Percentiles rank a stretch among this genome's conserved stretches.
Evolutionary conservation across 73 alveolate genomes (phyloP).

Genomic region (Urostyla sp.): DNA sequence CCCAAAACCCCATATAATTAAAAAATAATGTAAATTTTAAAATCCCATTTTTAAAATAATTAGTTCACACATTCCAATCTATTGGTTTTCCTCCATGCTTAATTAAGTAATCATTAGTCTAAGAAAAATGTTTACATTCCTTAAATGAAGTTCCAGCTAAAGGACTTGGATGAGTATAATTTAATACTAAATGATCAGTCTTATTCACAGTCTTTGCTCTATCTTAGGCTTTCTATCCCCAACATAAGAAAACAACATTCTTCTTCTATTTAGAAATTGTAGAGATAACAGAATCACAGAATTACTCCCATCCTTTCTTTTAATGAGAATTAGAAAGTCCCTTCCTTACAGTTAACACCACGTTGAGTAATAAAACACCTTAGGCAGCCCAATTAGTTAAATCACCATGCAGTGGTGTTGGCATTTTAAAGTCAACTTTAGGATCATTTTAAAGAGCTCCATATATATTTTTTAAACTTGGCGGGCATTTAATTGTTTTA

Average conservation of each 20-base stretch:
- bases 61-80: conserved; percentile 75
- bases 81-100: conserved; percentile 82
- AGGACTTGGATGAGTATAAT: conserved; percentile 96
- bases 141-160: conserved; percentile 85
- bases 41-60: not conserved
- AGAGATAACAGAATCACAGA: conserved; percentile 90
- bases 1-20: not conserved
- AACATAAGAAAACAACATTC: conserved; percentile 91
- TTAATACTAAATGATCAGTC: conserved; percentile 81
- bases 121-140: conserved; percentile 81
- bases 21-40: not conserved
- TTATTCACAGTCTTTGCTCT: conserved; percentile 82
- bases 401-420: conserved; percentile 91
- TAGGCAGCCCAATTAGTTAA: conserved; percentile 92
- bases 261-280: conserved; percentile 78
- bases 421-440: conserved; percentile 72
- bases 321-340: conserved; percentile 91
- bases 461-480: conserved; percentile 89
- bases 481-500: conserved; percentile 81
- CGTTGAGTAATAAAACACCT: conserved; percentile 94
- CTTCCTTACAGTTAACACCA: conserved; percentile 90
- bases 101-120: conserved; percentile 79
- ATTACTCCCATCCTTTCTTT: conserved; percentile 92
- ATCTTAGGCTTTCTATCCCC: conserved; percentile 96
- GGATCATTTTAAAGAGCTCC: conserved; percentile 90